Evolutionary conservation across 2,329 filamentous ascomycete species (phyloP).

Genomic region (Xylaria hypoxylon): DNA sequence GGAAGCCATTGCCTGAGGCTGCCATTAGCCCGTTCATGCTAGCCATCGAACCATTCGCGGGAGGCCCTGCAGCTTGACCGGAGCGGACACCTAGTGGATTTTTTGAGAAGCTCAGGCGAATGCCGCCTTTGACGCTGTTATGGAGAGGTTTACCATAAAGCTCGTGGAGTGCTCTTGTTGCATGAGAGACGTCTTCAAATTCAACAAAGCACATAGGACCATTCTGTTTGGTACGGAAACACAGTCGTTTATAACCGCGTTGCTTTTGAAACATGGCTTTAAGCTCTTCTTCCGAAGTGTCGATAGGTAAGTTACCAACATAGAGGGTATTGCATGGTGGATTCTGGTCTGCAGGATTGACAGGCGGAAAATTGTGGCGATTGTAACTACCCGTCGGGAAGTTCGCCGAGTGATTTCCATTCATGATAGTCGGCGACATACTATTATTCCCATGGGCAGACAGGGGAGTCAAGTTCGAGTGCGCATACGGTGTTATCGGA

Average conservation of each 20-base stretch:
- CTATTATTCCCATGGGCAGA: slow-evolving; percentile 57
- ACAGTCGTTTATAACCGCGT: slow-evolving; percentile 93
- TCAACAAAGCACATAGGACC: slow-evolving; percentile 99
- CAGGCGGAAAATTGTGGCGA: slow-evolving; percentile 80
- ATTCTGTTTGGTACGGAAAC: slow-evolving; percentile 93
- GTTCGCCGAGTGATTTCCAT: slow-evolving; percentile 58
- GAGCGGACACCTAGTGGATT: slow-evolving; percentile 94
- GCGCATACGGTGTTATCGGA: slow-evolving; percentile 62
- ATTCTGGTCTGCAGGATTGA: slow-evolving; percentile 95
- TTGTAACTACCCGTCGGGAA: slow-evolving; percentile 67
- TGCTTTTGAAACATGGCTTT: slow-evolving; percentile 94
- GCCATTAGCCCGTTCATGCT: slow-evolving; percentile 70
- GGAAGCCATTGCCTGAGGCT: slow-evolving; percentile 68
- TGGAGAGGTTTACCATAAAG: slow-evolving; percentile 88
- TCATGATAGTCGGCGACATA: slow-evolving; percentile 69
- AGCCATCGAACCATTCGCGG: slow-evolving; percentile 57
- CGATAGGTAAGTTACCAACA: slow-evolving; percentile 93
- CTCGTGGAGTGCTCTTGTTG: slow-evolving; percentile 89
- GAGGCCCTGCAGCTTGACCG: slow-evolving; percentile 68
- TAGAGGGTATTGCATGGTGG: slow-evolving; percentile 98
- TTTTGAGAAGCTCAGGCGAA: slow-evolving; percentile 96
- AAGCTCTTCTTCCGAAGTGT: slow-evolving; percentile 94
- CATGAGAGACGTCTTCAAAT: slow-evolving; percentile 92
- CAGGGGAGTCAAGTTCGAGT: slow-evolving; percentile 53
- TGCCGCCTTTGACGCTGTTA: slow-evolving; percentile 94